A percentile compares a stretch with the other conserved stretches of the same genome.
Evolutionary conservation across 176 grass and related monocot genomes (phyloP).

Genomic region (Stipa capillata): DNA sequence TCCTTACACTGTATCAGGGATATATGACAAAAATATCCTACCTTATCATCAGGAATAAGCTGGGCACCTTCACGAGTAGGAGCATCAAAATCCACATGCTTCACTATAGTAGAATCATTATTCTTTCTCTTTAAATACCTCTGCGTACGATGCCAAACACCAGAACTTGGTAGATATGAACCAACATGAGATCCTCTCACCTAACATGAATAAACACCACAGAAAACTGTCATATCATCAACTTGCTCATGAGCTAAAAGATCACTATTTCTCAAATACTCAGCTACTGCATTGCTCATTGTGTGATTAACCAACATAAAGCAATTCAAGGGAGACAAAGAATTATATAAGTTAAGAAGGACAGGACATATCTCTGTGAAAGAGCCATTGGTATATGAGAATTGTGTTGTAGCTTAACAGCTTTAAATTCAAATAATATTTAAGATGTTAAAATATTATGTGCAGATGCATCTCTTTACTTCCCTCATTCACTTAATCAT

Average conservation of each 20-base stretch:
- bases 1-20: background rate
- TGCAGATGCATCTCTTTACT: background rate
- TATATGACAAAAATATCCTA: constrained; percentile 20
- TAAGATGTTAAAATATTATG: background rate
- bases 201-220: constrained; percentile 40
- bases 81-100: constrained; percentile 98
- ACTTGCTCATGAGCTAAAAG: constrained; percentile 1
- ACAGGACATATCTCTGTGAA: background rate
- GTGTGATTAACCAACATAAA: background rate
- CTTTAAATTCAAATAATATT: background rate
- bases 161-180: constrained; percentile 95
- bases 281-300: background rate
- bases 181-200: constrained; percentile 96
- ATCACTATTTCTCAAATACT: background rate
- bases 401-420: background rate
- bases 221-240: background rate
- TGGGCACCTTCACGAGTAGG: constrained; percentile 84
- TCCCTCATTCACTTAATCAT: background rate
- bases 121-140: constrained; percentile 65
- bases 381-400: background rate
- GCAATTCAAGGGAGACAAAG: background rate
- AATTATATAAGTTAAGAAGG: background rate
- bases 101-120: constrained; percentile 64
- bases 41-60: constrained; percentile 81
- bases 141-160: constrained; percentile 95